Evolutionary conservation across 306 rosid species (phyloP).

Genomic region (Casuarina cunninghamiana): DNA sequence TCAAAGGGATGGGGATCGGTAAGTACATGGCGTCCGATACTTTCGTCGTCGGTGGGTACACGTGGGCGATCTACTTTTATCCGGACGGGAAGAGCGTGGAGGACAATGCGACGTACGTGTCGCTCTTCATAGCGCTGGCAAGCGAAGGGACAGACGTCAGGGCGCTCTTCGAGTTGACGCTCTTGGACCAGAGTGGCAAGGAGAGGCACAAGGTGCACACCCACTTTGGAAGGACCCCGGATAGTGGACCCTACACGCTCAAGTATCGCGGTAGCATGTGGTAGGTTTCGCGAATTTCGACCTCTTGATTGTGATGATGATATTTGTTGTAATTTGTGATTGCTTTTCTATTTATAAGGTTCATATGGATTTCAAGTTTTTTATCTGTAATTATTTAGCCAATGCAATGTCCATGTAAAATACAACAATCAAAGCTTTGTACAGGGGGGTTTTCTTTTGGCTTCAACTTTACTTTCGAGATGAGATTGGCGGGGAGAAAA

Average conservation of each 20-base stretch:
- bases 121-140: constrained; percentile 87
- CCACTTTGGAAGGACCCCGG: constrained; percentile 84
- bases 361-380: not conserved
- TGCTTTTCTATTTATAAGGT: not conserved
- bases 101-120: constrained; percentile 77
- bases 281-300: constrained; percentile 38
- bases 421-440: no score
- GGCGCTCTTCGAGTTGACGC: constrained; percentile 83
- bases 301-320: not conserved
- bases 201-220: constrained; percentile 91
- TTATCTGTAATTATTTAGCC: no score
- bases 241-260: constrained; percentile 84
- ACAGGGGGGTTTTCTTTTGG: no score
- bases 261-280: constrained; percentile 97
- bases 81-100: constrained; percentile 88
- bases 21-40: constrained; percentile 72
- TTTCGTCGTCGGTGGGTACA: constrained; percentile 78
- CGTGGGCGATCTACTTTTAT: constrained; percentile 89
- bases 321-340: not conserved
- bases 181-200: constrained; percentile 90
- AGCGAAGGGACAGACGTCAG: constrained; percentile 88
- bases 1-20: constrained; percentile 82
- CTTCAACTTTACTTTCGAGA: no score
- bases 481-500: not conserved
- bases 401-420: no score